Base-by-base conservation (phyloP, 345 rosid species). In the Ricinus communis region DNA sequence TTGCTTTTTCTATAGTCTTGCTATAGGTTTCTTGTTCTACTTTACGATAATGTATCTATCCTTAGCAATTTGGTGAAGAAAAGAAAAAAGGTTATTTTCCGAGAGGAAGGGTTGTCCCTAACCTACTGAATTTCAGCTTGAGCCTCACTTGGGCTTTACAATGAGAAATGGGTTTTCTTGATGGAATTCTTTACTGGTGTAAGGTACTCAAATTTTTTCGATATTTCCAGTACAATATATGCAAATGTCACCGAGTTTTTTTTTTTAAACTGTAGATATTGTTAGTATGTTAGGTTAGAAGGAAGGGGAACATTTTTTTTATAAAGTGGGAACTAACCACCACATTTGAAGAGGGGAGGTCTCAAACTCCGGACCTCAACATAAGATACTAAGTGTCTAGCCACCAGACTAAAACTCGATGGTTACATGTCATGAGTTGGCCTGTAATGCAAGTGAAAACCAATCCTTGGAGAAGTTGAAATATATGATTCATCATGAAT, bases 1-100 rank as follows among this genome's bases (percentile, higher is more conserved):
- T 61, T 77, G 85, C 75, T 70, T 76, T 68, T 52, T 71, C 54
- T 84, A 52, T 59, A 74, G 46, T 70, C 64, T 85, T 28, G 81
- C 78, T 36, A 40, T 79, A 27, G 55, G 71, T 45, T 57, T 82
- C 68, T 71, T 85, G 76, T 75, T 80, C 33, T 75, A 75, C 68
- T 82, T 77, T 68, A 59, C 80, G 5, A 62, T 85, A 67, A 56
- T 46, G 69, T 80, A 80, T 50, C 66, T 81, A 53, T 72, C 69
- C 25, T 16, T 19, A 49, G 78, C 71, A 61, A 58, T 60, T 45
- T 77, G 74, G n/a, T n/a, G n/a, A n/a, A n/a, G n/a, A n/a, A n/a
- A n/a, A n/a, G 73, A 59, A 58, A 51, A 9, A 8, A 47, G 70
- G n/a, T 22, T 57, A 25, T 8, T 54, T 33, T 40, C 49, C 11